These are phyloP conservation scores for Acidomyces sp. DNA, from an alignment of 495 filamentous ascomycete species.

Conservation along the genomic window DNA sequence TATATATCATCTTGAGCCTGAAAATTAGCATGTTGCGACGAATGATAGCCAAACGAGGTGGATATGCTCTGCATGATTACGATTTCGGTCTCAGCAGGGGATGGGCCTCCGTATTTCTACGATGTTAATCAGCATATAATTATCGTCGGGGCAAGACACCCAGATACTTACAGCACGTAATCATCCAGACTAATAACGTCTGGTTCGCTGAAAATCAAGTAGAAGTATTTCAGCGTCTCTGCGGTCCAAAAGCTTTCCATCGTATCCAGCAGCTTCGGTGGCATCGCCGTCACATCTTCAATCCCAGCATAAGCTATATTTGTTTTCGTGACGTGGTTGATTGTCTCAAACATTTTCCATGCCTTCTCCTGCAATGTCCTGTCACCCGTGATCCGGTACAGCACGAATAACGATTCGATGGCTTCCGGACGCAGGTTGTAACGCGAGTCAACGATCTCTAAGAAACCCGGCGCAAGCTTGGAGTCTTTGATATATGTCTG, in stretches of 20 bases:
- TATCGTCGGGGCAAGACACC: not conserved
- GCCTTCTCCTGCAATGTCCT: conserved; percentile 66
- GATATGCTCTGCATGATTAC: no score
- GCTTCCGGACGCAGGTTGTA: conserved; percentile 83
- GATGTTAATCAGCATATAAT: not conserved
- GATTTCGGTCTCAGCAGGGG: conserved; percentile 23
- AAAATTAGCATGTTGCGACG: no score
- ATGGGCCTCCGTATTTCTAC: conserved; percentile 38
- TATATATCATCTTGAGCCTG: no score
- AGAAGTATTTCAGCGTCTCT: conserved; percentile 68
- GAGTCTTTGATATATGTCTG: conserved; percentile 41
- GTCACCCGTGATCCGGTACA: conserved; percentile 85
- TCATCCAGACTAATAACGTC: conserved; percentile 37
- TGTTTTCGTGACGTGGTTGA: conserved; percentile 52
- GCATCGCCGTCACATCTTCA: conserved; percentile 47
- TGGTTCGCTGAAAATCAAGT: conserved; percentile 67
- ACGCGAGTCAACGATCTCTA: conserved; percentile 40
- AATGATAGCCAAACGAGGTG: no score
- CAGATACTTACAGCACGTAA: conserved; percentile 32
- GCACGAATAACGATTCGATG: conserved; percentile 89
- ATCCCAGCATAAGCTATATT: conserved; percentile 62
- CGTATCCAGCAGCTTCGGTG: conserved; percentile 22
- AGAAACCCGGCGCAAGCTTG: conserved; percentile 53
- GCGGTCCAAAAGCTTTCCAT: conserved; percentile 34
- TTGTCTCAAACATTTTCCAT: conserved; percentile 78